These are phyloP conservation scores for Paragyromitra xinjiangensis DNA, from an alignment of 495 filamentous ascomycete genomes.

Conservation along the genomic window DNA sequence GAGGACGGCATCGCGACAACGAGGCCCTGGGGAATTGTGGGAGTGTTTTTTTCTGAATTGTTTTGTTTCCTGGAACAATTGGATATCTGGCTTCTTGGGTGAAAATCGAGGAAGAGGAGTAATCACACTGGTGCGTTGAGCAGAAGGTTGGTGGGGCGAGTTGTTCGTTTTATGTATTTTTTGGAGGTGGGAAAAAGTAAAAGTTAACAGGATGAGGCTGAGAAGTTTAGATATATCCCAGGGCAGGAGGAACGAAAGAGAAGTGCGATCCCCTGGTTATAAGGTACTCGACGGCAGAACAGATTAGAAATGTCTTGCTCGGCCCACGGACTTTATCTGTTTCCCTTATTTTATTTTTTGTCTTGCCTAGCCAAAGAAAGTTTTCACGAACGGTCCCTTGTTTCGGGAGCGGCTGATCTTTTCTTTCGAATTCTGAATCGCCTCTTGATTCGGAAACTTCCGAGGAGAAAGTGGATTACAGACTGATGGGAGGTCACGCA, in stretches of 20 bases:
- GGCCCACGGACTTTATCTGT: constrained; percentile 17
- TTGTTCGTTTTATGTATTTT: constrained; percentile 33
- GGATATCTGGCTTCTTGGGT: constrained; percentile 7
- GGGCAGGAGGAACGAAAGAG: constrained; percentile 2
- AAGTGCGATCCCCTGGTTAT: constrained; percentile 8
- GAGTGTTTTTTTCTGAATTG: background rate
- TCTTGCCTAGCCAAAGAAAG: constrained; percentile 22
- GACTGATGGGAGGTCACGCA: constrained; percentile 8
- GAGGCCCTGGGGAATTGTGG: background rate
- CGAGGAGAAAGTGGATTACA: constrained; percentile 11
- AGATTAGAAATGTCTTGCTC: constrained; percentile 12
- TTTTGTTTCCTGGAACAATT: background rate
- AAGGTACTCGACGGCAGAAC: background rate
- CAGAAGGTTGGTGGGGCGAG: background rate
- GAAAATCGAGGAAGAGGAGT: background rate
- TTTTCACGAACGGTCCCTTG: background rate
- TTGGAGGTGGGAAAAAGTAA: constrained; percentile 8
- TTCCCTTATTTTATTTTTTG: constrained; percentile 26
- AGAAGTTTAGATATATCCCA: constrained; percentile 21
- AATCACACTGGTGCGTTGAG: background rate
- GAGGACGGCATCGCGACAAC: constrained; percentile 32
- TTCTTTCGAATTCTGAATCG: background rate
- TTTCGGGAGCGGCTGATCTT: background rate
- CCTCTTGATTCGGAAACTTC: constrained; percentile 32
- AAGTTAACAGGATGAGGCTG: constrained; percentile 46